Conservation (phyloP, 83 land plant genomes). For the Larix sibirica region DNA sequence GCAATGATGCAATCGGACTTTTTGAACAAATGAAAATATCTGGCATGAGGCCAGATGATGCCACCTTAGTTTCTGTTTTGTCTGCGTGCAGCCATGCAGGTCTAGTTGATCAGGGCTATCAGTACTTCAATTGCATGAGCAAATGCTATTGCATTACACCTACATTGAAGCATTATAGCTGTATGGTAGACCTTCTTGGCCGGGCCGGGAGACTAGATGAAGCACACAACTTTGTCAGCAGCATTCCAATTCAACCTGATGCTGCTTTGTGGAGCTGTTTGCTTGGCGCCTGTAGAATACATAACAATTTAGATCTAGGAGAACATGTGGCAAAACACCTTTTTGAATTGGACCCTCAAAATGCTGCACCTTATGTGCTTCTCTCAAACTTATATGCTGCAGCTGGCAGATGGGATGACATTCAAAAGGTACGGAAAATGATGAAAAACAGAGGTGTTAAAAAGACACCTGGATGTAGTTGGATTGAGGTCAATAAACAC, state of each 20-base stretch:
- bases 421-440: slow-evolving; percentile 1
- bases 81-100: slow-evolving; percentile 7
- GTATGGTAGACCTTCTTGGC: slow-evolving; percentile 3
- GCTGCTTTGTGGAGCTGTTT: neutral
- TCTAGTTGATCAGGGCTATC: neutral
- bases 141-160: neutral
- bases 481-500: slow-evolving; percentile 12
- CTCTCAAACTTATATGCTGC: neutral
- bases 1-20: neutral
- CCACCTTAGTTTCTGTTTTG: neutral
- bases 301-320: neutral
- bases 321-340: neutral
- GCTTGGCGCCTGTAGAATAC: neutral
- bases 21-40: neutral
- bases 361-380: slow-evolving; percentile 3
- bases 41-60: neutral
- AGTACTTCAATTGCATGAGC: slow-evolving; percentile 1
- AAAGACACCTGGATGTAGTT: slow-evolving; percentile 11
- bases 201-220: neutral
- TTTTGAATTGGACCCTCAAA: neutral
- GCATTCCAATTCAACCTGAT: neutral
- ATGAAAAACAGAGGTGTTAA: neutral
- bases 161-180: neutral
- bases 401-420: neutral
- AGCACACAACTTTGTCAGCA: neutral